Evolutionary conservation across 2,329 filamentous ascomycete genomes (phyloP).

Genomic region (Shiraia bambusicola): DNA sequence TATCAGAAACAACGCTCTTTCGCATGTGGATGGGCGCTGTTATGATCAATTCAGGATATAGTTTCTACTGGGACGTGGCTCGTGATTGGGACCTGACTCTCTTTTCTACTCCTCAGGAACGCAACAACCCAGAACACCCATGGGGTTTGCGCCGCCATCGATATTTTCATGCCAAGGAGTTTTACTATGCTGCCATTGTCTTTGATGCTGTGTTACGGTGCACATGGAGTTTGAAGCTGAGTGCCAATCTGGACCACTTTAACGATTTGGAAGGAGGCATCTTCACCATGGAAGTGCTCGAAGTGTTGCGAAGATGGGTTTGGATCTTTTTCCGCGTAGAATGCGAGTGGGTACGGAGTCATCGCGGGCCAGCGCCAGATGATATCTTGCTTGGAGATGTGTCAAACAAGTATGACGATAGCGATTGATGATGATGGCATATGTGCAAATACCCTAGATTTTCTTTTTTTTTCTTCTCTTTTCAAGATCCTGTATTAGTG

Average conservation of each 20-base stretch:
- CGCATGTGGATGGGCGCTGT: constrained; percentile 67
- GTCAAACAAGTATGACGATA: constrained; percentile 65
- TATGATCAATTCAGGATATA: constrained; percentile 82
- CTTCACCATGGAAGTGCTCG: constrained; percentile 82
- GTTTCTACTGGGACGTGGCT: constrained; percentile 97
- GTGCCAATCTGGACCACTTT: constrained; percentile 77
- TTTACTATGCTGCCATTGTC: constrained; percentile 81
- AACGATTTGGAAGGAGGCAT: constrained; percentile 86
- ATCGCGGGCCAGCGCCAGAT: constrained; percentile 59
- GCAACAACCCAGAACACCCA: constrained; percentile 65
- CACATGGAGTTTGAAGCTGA: constrained; percentile 89
- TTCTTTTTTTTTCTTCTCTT: no score
- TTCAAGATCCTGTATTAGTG: no score
- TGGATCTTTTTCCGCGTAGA: constrained; percentile 98
- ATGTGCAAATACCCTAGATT: not conserved
- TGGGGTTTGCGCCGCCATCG: constrained; percentile 76
- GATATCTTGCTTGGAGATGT: constrained; percentile 73
- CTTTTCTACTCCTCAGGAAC: constrained; percentile 62
- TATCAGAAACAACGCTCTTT: constrained; percentile 58
- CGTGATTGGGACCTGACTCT: constrained; percentile 96
- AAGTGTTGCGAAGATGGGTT: constrained; percentile 86
- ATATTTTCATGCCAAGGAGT: constrained; percentile 67
- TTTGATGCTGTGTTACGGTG: constrained; percentile 81
- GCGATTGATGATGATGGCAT: constrained; percentile 37
- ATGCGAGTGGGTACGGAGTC: constrained; percentile 76